These are phyloP conservation scores for Ochromonadaceae sp. DNA, from an alignment of 352 stramenopile species.

Conservation along the genomic window DNA sequence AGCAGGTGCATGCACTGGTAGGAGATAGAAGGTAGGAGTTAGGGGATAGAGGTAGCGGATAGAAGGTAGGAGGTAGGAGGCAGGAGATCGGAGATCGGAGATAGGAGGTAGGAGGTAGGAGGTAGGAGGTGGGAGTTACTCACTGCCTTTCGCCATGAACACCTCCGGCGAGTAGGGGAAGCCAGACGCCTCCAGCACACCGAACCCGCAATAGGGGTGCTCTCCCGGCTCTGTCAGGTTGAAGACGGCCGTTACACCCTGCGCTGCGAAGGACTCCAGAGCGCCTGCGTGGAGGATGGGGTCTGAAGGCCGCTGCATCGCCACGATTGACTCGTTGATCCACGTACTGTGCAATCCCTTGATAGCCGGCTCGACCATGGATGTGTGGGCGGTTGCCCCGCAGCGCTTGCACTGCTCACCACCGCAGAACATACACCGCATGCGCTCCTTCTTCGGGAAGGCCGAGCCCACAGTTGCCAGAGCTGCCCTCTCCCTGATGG, in stretches of 20 bases:
- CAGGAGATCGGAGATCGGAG: not conserved
- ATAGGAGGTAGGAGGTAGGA: no score
- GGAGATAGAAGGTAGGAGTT: no score
- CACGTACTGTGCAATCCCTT: conserved; percentile 59
- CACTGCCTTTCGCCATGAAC: conserved; percentile 63
- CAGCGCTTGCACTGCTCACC: conserved; percentile 64
- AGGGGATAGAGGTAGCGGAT: not conserved
- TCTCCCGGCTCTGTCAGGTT: conserved; percentile 74
- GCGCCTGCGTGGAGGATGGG: conserved; percentile 29
- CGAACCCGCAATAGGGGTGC: conserved; percentile 68
- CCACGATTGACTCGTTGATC: conserved; percentile 59
- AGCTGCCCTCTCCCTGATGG: no score
- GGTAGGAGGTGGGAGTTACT: no score
- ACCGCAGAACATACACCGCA: conserved; percentile 44
- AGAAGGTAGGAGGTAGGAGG: no score
- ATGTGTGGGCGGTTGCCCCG: conserved; percentile 49
- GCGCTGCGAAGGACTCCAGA: not conserved
- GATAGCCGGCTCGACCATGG: conserved; percentile 53
- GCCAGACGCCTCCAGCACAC: conserved; percentile 41
- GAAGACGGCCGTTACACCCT: conserved; percentile 57
- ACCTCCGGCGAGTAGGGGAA: conserved; percentile 70
- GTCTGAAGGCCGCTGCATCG: conserved; percentile 67
- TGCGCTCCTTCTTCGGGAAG: conserved; percentile 15
- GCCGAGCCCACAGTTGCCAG: no score
- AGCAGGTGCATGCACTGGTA: no score